Evolutionary conservation across 495 filamentous ascomycete genomes (phyloP).

Genomic region (Podospora fimiseda): DNA sequence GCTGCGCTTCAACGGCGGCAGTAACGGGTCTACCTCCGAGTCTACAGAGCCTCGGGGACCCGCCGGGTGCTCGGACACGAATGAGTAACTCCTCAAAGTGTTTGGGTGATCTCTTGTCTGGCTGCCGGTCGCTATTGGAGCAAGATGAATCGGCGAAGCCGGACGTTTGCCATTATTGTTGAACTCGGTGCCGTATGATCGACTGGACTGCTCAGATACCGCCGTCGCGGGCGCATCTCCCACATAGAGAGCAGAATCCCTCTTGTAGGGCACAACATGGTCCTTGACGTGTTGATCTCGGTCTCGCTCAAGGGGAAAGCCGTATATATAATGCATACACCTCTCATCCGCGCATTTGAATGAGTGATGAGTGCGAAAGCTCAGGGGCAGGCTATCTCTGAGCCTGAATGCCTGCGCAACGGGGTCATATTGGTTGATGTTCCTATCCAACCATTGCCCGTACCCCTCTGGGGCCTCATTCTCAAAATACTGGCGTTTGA

Average conservation of each 20-base stretch:
- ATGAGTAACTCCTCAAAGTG: slow-evolving; percentile 38
- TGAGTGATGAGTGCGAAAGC: slow-evolving; percentile 34
- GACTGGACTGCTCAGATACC: slow-evolving; percentile 30
- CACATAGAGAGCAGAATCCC: slow-evolving; percentile 40
- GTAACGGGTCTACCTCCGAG: slow-evolving; percentile 43
- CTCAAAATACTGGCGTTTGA: slow-evolving; percentile 32
- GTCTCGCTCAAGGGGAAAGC: slow-evolving; percentile 39
- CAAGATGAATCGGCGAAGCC: slow-evolving; percentile 31
- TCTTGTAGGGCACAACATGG: slow-evolving; percentile 34
- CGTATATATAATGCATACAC: slow-evolving; percentile 47
- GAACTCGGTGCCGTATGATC: slow-evolving; percentile 29
- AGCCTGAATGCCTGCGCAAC: slow-evolving; percentile 35
- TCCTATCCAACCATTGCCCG: slow-evolving; percentile 39
- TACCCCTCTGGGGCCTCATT: slow-evolving; percentile 40
- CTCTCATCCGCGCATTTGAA: slow-evolving; percentile 47
- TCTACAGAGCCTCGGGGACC: slow-evolving; percentile 38
- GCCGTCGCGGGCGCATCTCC: slow-evolving; percentile 30
- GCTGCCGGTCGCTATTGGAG: slow-evolving; percentile 29
- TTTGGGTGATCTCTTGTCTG: slow-evolving; percentile 39
- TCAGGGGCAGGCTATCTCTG: slow-evolving; percentile 35
- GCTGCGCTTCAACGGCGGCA: slow-evolving; percentile 44
- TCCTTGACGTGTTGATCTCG: slow-evolving; percentile 42
- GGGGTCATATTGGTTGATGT: slow-evolving; percentile 40
- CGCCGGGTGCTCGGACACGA: slow-evolving; percentile 33
- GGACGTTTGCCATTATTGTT: slow-evolving; percentile 17